Conservation (phyloP, 2,329 filamentous ascomycete genomes). For the Zymoseptoria crescenta region DNA sequence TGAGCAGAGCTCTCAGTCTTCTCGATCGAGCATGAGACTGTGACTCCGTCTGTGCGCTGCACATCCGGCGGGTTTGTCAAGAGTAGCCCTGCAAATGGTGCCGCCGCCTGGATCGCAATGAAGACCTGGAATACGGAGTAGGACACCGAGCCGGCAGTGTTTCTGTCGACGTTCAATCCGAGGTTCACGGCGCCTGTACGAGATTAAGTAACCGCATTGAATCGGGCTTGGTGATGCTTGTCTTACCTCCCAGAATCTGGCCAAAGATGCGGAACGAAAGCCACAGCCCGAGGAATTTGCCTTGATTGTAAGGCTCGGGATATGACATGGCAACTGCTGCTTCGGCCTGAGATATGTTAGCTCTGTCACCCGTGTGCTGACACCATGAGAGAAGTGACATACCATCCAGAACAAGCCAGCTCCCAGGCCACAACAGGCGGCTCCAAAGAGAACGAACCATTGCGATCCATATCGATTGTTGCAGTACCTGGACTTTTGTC, state of each 20-base stretch:
- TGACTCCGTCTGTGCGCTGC: constrained; percentile 56
- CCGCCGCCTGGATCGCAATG: constrained; percentile 60
- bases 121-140: constrained; percentile 64
- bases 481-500: constrained; percentile 43
- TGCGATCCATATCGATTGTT: constrained; percentile 63
- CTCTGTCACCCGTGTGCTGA: not conserved
- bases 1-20: constrained; percentile 44
- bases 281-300: constrained; percentile 61
- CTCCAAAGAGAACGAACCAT: constrained; percentile 63
- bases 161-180: constrained; percentile 52
- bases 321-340: constrained; percentile 66
- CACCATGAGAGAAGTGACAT: not conserved
- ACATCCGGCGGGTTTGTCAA: constrained; percentile 55
- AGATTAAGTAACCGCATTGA: not conserved
- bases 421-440: constrained; percentile 60
- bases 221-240: not conserved
- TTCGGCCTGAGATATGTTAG: constrained; percentile 43
- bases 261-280: constrained; percentile 54
- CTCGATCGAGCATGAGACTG: constrained; percentile 51
- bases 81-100: constrained; percentile 57
- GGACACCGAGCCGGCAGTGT: constrained; percentile 56
- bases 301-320: constrained; percentile 61
- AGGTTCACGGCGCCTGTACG: constrained; percentile 52
- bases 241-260: constrained; percentile 57
- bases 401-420: constrained; percentile 66